phyloP scores from a whole-genome alignment of 805 yeast genomes.

The Ogataea trehalophila region DNA sequence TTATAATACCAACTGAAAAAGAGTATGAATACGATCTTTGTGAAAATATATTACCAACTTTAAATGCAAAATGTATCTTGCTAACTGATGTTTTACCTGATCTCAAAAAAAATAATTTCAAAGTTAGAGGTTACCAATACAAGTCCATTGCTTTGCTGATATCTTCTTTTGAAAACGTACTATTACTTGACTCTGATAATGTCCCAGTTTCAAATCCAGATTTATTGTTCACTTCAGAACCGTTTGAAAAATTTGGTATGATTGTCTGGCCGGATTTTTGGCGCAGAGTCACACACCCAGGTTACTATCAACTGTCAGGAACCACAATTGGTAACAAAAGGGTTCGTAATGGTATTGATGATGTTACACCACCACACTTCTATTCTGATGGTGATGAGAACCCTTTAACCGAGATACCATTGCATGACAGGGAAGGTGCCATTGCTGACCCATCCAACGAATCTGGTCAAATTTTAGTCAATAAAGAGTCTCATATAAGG shows the following conservation, averaged over 20 bases:
- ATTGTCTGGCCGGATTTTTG: constrained; percentile 60
- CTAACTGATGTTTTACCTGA: constrained; percentile 47
- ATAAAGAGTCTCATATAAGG: constrained; percentile 43
- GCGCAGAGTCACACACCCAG: constrained; percentile 52
- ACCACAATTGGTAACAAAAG: constrained; percentile 28
- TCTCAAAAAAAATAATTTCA: constrained; percentile 16
- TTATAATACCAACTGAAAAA: constrained; percentile 40
- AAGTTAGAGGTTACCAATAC: constrained; percentile 44
- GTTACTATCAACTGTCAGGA: constrained; percentile 41
- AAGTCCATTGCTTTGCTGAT: constrained; percentile 45
- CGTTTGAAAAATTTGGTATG: constrained; percentile 48
- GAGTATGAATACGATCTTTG: constrained; percentile 44
- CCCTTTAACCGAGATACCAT: constrained; percentile 30
- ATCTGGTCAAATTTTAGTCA: constrained; percentile 50
- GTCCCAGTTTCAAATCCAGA: constrained; percentile 47
- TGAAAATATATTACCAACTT: constrained; percentile 34
- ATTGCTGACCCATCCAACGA: constrained; percentile 53
- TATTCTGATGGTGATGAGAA: constrained; percentile 12
- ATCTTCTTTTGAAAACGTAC: constrained; percentile 48
- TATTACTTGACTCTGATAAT: constrained; percentile 50
- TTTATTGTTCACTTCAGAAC: constrained; percentile 47
- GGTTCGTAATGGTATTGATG: constrained; percentile 28
- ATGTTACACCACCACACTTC: constrained; percentile 20
- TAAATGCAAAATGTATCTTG: constrained; percentile 58
- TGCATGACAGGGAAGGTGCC: constrained; percentile 48